Percentiles rank a stretch among this genome's conserved stretches.
Evolutionary conservation across 371 early-diverging fungal genomes (phyloP).

Genomic region (Actinomucor elegans): DNA sequence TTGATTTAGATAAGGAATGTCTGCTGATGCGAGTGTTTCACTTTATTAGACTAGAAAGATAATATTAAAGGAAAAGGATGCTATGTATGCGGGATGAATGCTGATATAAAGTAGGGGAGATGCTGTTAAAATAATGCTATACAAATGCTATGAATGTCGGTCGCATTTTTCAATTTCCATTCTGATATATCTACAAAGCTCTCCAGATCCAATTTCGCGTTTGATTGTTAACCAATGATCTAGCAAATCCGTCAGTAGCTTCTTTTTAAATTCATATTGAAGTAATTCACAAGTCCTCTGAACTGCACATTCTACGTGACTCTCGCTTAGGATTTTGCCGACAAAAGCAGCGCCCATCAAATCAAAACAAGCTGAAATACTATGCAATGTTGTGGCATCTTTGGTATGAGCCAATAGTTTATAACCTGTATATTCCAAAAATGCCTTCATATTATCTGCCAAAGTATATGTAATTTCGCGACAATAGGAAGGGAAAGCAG

Average conservation of each 20-base stretch:
- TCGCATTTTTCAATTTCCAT: constrained; percentile 42
- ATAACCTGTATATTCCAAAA: constrained; percentile 48
- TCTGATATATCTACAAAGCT: constrained; percentile 34
- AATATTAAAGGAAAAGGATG: too few relatives aligned
- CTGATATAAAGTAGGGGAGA: too few relatives aligned
- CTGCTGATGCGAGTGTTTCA: too few relatives aligned
- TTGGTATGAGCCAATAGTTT: constrained; percentile 25
- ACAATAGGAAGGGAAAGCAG: constrained; percentile 39
- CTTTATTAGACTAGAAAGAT: too few relatives aligned
- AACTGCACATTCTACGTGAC: constrained; percentile 42
- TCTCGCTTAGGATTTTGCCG: constrained; percentile 38
- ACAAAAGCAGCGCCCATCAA: constrained; percentile 44
- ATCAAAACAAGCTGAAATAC: constrained; percentile 43
- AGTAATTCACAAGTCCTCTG: constrained; percentile 41
- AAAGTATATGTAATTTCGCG: constrained; percentile 47
- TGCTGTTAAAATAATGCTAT: too few relatives aligned
- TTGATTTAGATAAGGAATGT: too few relatives aligned
- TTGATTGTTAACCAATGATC: constrained; percentile 43
- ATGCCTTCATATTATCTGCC: constrained; percentile 50
- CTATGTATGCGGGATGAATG: too few relatives aligned
- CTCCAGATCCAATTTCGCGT: constrained; percentile 32
- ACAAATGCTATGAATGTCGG: too few relatives aligned
- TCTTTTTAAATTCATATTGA: constrained; percentile 25
- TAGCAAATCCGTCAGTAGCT: constrained; percentile 29
- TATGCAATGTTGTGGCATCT: constrained; percentile 23